Percentiles rank a stretch among this genome's conserved stretches.
Conservation (phyloP, 2,329 filamentous ascomycete genomes). For the Monilinia polystroma region DNA sequence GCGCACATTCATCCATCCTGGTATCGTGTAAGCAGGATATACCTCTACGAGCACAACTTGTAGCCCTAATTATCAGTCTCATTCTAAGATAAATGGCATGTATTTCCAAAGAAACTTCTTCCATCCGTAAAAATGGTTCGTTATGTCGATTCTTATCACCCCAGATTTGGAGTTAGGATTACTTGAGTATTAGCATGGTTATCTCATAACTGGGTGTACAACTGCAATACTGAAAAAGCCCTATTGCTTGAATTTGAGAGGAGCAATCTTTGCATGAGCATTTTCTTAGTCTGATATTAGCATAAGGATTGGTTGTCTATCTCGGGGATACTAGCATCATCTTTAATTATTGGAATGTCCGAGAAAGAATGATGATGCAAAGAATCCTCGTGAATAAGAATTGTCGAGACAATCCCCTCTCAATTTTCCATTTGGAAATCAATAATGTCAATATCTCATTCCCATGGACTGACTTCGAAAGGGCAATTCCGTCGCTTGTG, state of each 20-base stretch:
- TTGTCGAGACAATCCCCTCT: too few species aligned
- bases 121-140: background rate
- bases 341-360: too few species aligned
- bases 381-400: too few species aligned
- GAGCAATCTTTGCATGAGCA: background rate
- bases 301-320: background rate
- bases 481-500: too few species aligned
- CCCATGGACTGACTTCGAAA: too few species aligned
- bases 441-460: too few species aligned
- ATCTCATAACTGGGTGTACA: background rate
- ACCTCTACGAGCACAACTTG: background rate
- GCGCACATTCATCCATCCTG: background rate
- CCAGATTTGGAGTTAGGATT: background rate
- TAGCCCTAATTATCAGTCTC: background rate
- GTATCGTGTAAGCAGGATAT: background rate
- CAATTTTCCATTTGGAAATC: too few species aligned
- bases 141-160: background rate
- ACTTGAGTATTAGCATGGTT: background rate
- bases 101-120: background rate
- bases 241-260: background rate
- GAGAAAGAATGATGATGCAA: too few species aligned
- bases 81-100: background rate
- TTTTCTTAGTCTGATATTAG: background rate
- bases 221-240: too few species aligned
- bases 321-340: too few species aligned